These are phyloP conservation scores for Sugiyamaella smithiae DNA, from an alignment of 805 yeast genomes.

Conservation along the genomic window DNA sequence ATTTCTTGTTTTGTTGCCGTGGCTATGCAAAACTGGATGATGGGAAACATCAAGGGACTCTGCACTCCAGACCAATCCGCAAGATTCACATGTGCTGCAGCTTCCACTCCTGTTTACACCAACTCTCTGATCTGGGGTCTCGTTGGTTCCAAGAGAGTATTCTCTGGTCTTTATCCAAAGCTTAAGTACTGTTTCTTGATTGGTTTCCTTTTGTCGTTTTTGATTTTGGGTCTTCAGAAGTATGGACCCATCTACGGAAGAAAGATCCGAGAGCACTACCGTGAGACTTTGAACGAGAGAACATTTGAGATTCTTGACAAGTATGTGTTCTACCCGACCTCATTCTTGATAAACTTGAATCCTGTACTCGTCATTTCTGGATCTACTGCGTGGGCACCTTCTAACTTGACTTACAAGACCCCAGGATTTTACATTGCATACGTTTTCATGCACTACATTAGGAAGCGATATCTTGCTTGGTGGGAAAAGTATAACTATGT, in stretches of 20 bases:
- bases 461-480: conserved; percentile 44
- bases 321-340: conserved; percentile 4
- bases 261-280: conserved; percentile 14
- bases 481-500: conserved; percentile 55
- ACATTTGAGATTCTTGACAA: conserved; percentile 30
- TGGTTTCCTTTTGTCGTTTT: conserved; percentile 32
- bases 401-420: conserved; percentile 42
- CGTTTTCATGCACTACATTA: conserved; percentile 45
- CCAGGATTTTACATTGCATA: conserved; percentile 44
- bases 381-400: conserved; percentile 42
- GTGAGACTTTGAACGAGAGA: conserved; percentile 5
- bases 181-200: conserved; percentile 47
- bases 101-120: conserved; percentile 47
- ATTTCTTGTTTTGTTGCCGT: conserved; percentile 29
- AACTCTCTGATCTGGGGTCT: conserved; percentile 43
- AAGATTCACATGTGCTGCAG: conserved; percentile 38
- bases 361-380: conserved; percentile 49
- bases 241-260: conserved; percentile 27
- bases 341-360: conserved; percentile 18
- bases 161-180: conserved; percentile 42
- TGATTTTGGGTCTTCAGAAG: conserved; percentile 19
- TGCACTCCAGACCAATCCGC: conserved; percentile 29
- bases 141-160: conserved; percentile 44
- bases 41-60: conserved; percentile 31
- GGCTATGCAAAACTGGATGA: conserved; percentile 34